These are phyloP conservation scores for Sugiyamaella xylanicola DNA, from an alignment of 1,139 yeast genomes.

Conservation along the genomic window DNA sequence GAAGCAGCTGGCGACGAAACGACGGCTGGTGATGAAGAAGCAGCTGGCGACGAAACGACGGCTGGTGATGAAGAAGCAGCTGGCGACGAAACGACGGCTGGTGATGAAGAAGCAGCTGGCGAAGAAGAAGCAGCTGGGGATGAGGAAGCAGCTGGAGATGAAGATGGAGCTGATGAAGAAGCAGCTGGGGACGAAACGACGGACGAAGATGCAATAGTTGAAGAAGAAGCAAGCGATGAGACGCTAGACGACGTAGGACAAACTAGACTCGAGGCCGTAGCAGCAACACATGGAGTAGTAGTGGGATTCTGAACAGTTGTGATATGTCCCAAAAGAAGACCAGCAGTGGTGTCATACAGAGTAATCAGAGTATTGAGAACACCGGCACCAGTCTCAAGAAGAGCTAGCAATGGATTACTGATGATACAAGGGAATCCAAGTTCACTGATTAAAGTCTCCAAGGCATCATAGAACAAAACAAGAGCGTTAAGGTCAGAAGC, in stretches of 20 bases:
- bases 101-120: no score
- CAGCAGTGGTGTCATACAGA: neutral
- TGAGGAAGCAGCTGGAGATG: neutral
- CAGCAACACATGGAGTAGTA: neutral
- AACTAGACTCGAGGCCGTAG: neutral
- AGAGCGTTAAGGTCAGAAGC: neutral
- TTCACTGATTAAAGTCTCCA: neutral
- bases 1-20: no score
- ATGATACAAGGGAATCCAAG: neutral
- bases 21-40: no score
- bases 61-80: no score
- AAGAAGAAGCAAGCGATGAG: no score
- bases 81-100: no score
- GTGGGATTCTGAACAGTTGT: neutral
- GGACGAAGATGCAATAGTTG: neutral
- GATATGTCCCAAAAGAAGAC: neutral
- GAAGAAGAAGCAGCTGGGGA: neutral
- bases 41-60: no score
- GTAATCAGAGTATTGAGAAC: neutral
- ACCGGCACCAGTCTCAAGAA: constrained; percentile 7
- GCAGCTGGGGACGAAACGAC: constrained; percentile 8
- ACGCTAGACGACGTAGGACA: neutral
- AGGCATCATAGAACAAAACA: neutral
- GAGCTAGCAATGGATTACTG: neutral
- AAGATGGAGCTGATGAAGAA: neutral